These are phyloP conservation scores for Diaporthe citrichinensis DNA, from an alignment of 2,329 filamentous ascomycete genomes.

Conservation along the genomic window DNA sequence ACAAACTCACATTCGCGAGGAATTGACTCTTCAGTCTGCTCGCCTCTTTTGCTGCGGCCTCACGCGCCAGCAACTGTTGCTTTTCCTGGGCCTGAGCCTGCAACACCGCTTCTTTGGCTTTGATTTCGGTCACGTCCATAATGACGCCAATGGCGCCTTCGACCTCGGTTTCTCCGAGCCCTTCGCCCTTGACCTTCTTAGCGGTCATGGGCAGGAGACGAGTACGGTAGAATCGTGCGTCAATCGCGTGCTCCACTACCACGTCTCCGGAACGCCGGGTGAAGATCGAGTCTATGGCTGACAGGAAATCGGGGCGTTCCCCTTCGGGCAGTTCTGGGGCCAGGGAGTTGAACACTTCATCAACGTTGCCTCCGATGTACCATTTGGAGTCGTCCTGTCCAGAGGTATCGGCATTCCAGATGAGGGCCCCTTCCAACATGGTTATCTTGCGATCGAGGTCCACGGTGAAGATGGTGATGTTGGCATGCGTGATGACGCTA, in stretches of 20 bases:
- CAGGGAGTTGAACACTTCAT: slow-evolving; percentile 72
- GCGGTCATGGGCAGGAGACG: slow-evolving; percentile 77
- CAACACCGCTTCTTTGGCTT: slow-evolving; percentile 74
- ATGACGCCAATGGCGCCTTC: slow-evolving; percentile 84
- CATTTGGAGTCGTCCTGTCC: slow-evolving; percentile 48
- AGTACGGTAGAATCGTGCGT: slow-evolving; percentile 78
- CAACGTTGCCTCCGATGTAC: slow-evolving; percentile 57
- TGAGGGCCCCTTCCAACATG: slow-evolving; percentile 78
- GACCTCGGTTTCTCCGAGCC: slow-evolving; percentile 66
- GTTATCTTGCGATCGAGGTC: slow-evolving; percentile 73
- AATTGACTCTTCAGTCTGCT: slow-evolving; percentile 86
- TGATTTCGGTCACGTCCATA: slow-evolving; percentile 83
- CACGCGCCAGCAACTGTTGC: slow-evolving; percentile 78
- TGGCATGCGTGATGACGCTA: slow-evolving; percentile 80
- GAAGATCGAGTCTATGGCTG: slow-evolving; percentile 75
- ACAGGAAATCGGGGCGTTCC: slow-evolving; percentile 64
- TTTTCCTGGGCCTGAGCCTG: slow-evolving; percentile 78
- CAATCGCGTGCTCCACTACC: slow-evolving; percentile 74
- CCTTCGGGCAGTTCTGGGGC: slow-evolving; percentile 59
- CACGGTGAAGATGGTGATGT: slow-evolving; percentile 82
- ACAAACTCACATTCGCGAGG: slow-evolving; percentile 70
- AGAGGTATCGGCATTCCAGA: slow-evolving; percentile 59
- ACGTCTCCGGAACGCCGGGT: slow-evolving; percentile 72
- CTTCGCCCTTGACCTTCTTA: slow-evolving; percentile 65
- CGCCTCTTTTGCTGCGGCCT: slow-evolving; percentile 84